These are phyloP conservation scores for Conticribra weissflogii DNA, from an alignment of 108 stramenopile genomes.

Conservation along the genomic window DNA sequence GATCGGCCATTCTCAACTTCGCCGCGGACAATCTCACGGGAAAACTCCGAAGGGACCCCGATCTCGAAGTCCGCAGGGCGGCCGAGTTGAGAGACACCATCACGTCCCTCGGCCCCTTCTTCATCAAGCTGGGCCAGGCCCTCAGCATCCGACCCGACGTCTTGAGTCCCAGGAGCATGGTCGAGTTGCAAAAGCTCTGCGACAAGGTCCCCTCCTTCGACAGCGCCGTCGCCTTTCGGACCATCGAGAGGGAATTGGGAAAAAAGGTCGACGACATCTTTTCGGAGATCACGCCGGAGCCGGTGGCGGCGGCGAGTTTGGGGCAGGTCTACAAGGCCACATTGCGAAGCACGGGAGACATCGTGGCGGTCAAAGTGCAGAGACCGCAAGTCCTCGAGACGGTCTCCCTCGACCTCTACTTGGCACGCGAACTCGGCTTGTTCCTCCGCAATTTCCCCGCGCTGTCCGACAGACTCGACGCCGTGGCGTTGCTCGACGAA, in stretches of 20 bases:
- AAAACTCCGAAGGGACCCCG: constrained; percentile 65
- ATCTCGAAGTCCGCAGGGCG: constrained; percentile 84
- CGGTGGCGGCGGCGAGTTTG: constrained; percentile 91
- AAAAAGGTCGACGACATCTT: constrained; percentile 83
- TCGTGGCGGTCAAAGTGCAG: constrained; percentile 89
- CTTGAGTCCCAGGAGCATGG: constrained; percentile 88
- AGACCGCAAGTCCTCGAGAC: constrained; percentile 93
- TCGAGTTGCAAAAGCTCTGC: constrained; percentile 94
- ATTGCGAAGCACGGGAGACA: constrained; percentile 73
- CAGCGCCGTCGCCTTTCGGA: constrained; percentile 83
- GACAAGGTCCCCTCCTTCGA: constrained; percentile 94
- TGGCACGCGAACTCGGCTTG: constrained; percentile 85
- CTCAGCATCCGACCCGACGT: constrained; percentile 93
- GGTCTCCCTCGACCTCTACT: constrained; percentile 88
- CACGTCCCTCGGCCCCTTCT: constrained; percentile 91
- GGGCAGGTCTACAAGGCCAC: constrained; percentile 93
- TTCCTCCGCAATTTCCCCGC: constrained; percentile 77
- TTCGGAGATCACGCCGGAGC: constrained; percentile 89
- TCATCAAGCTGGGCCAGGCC: constrained; percentile 87
- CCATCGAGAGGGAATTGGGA: constrained; percentile 89
- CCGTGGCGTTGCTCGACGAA: constrained; percentile 92
- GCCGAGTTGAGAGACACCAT: constrained; percentile 87
- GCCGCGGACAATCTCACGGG: constrained; percentile 61
- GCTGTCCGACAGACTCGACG: constrained; percentile 77
- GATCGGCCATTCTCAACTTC: constrained; percentile 55